phyloP scores from a whole-genome alignment of 2,329 filamentous ascomycete species.

The Purpureocillium lavendulum region DNA sequence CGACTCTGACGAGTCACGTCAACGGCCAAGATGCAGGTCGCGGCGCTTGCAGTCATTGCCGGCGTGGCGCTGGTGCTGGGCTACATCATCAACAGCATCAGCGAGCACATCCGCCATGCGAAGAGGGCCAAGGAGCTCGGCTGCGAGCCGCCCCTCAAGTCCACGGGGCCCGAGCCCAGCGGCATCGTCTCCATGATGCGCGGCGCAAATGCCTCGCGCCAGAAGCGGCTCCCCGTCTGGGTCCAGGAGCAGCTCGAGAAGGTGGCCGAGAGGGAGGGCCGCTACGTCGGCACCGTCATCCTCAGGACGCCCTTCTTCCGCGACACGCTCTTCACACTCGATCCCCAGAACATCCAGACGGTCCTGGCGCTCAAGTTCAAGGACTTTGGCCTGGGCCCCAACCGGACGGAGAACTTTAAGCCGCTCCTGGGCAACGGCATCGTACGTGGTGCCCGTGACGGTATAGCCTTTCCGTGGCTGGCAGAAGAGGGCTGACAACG shows the following conservation, averaged over 20 bases:
- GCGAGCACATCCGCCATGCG: conserved; percentile 3
- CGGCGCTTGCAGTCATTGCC: not conserved
- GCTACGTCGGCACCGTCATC: conserved; percentile 10
- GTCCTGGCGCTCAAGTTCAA: conserved; percentile 17
- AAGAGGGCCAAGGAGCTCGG: conserved; percentile 9
- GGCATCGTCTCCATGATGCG: conserved; percentile 8
- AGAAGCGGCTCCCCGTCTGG: conserved; percentile 10
- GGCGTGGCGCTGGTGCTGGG: conserved; percentile 4
- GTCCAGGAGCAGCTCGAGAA: conserved; percentile 4
- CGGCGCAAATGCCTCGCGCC: conserved; percentile 7
- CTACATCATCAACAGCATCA: conserved; percentile 6
- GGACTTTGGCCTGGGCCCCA: conserved; percentile 15
- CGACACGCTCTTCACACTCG: conserved; percentile 11
- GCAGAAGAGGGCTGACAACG: too few relatives aligned
- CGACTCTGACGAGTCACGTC: too few relatives aligned
- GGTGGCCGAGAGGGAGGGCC: conserved; percentile 5
- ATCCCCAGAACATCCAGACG: conserved; percentile 19
- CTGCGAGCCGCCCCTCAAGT: conserved; percentile 8
- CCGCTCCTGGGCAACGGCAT: conserved; percentile 37
- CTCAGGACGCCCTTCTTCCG: conserved; percentile 11
- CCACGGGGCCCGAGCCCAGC: conserved; percentile 7
- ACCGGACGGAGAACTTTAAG: conserved; percentile 15
- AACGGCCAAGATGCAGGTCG: not conserved
- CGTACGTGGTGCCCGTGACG: conserved; percentile 10
- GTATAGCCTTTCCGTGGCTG: too few relatives aligned